These are phyloP conservation scores for Tylopilus vinaceipallidus DNA, from an alignment of 768 basidiomycete species.

Conservation along the genomic window DNA sequence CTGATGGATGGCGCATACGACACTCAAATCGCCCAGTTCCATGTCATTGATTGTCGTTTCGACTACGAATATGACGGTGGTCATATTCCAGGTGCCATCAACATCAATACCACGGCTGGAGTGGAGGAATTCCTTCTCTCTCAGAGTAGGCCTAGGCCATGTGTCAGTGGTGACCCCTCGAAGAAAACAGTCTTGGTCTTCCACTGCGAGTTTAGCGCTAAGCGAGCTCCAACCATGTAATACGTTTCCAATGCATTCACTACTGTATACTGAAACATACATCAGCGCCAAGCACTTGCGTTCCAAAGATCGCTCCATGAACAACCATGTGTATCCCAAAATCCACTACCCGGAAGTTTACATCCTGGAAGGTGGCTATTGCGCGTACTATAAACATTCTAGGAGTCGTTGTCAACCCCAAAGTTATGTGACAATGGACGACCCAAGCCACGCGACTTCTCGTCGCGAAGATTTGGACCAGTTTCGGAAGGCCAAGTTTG, in stretches of 20 bases:
- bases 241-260: constrained; percentile 26
- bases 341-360: constrained; percentile 97
- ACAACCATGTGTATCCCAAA: constrained; percentile 86
- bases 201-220: constrained; percentile 97
- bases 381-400: constrained; percentile 74
- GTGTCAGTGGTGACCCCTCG: constrained; percentile 67
- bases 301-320: constrained; percentile 84
- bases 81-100: constrained; percentile 88
- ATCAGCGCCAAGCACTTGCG: constrained; percentile 89
- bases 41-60: constrained; percentile 95
- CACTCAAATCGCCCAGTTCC: constrained; percentile 60
- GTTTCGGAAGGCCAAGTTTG: constrained; percentile 86
- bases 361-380: constrained; percentile 95
- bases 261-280: constrained; percentile 3
- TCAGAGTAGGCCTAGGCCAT: constrained; percentile 57
- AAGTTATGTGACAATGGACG: constrained; percentile 93
- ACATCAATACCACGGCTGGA: constrained; percentile 77
- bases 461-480: constrained; percentile 87
- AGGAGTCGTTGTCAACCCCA: constrained; percentile 72
- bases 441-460: constrained; percentile 76
- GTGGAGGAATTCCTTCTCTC: constrained; percentile 83
- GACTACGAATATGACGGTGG: constrained; percentile 96
- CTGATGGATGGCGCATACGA: constrained; percentile 76
- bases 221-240: constrained; percentile 95
- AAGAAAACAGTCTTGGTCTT: constrained; percentile 89